Conservation (phyloP, 371 early-diverging fungal species). For the Lichtheimia ornata region DNA sequence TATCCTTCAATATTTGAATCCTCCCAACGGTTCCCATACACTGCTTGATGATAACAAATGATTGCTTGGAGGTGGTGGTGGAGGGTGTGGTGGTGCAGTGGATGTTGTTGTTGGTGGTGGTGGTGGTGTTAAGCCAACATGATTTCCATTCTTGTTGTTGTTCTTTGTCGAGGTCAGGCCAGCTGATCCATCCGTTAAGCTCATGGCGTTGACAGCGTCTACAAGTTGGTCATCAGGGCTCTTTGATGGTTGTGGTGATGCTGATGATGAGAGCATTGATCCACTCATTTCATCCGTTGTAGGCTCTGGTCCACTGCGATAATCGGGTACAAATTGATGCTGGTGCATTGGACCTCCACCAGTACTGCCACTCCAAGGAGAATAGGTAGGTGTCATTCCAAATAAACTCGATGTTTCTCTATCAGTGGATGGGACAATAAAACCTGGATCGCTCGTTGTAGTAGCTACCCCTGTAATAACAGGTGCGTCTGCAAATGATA, state of each 20-base stretch:
- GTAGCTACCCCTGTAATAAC: background rate
- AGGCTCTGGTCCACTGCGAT: background rate
- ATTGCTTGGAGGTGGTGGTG: background rate
- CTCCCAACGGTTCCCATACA: conserved; percentile 16
- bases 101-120: background rate
- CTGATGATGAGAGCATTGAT: conserved; percentile 1
- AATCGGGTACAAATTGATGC: too few relatives aligned
- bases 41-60: conserved; percentile 3
- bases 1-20: conserved; percentile 11
- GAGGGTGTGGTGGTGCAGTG: background rate
- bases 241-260: conserved; percentile 1
- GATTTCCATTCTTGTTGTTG: background rate
- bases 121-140: background rate
- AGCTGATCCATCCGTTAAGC: conserved; percentile 18
- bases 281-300: background rate
- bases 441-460: background rate
- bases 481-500: background rate
- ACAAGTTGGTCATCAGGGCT: conserved; percentile 5
- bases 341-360: too few relatives aligned
- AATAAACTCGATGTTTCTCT: background rate
- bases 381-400: background rate
- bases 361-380: background rate
- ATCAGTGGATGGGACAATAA: background rate
- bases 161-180: conserved; percentile 13
- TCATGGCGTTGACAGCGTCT: conserved; percentile 11